A percentile compares a stretch with the other conserved stretches of the same genome.
These are phyloP conservation scores for Gynostemma pentaphyllum DNA, from an alignment of 306 rosid genomes.

Conservation along the genomic window DNA sequence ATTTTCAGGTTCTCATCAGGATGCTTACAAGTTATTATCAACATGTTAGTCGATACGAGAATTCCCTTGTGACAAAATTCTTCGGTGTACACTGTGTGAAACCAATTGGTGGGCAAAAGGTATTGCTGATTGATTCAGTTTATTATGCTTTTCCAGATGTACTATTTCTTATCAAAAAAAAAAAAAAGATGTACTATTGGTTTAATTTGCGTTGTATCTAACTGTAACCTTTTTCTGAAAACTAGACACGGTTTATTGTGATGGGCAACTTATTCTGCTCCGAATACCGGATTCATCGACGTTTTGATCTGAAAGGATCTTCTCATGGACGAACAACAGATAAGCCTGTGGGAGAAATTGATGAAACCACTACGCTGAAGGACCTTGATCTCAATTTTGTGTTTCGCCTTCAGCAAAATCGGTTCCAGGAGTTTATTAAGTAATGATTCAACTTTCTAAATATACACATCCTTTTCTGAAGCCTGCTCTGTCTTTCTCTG, in stretches of 20 bases:
- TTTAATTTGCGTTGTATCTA: background rate
- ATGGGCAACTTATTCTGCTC: conserved; percentile 99
- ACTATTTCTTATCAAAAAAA: too few relatives aligned
- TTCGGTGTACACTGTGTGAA: conserved; percentile 95
- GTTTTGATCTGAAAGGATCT: conserved; percentile 93
- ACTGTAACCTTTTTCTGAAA: conserved; percentile 6
- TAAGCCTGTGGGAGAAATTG: conserved; percentile 73
- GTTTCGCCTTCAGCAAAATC: conserved; percentile 53
- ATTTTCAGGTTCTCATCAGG: conserved; percentile 73
- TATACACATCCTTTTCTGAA: background rate
- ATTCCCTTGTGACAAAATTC: conserved; percentile 86
- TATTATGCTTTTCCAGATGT: background rate
- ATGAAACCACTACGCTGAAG: conserved; percentile 94
- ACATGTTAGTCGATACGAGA: conserved; percentile 56
- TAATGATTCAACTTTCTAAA: conserved; percentile 22
- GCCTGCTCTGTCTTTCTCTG: background rate
- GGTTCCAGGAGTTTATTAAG: conserved; percentile 65
- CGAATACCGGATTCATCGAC: conserved; percentile 78
- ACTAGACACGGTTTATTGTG: conserved; percentile 91
- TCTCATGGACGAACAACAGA: conserved; percentile 87
- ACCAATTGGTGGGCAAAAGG: conserved; percentile 93
- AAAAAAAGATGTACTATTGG: too few relatives aligned
- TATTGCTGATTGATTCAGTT: conserved; percentile 10
- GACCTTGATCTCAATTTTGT: conserved; percentile 93
- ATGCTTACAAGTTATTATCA: conserved; percentile 79